These are phyloP conservation scores for Alternaria longipes DNA, from an alignment of 2,329 filamentous ascomycete species.

Conservation along the genomic window DNA sequence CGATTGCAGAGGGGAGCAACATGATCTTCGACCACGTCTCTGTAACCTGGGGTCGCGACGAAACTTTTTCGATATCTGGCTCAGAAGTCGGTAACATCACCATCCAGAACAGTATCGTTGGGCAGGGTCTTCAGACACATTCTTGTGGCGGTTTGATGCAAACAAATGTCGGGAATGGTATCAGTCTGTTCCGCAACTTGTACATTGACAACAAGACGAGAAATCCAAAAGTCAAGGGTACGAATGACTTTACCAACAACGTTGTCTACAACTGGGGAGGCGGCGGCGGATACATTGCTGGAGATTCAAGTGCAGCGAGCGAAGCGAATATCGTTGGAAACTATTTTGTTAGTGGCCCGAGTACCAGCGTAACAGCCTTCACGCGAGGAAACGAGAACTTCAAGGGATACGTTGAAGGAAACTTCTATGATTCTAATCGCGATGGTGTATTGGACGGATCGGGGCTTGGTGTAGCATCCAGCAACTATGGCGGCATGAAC, in stretches of 20 bases:
- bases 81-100: conserved; percentile 58
- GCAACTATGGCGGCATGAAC: conserved; percentile 60
- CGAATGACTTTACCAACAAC: conserved; percentile 63
- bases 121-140: conserved; percentile 63
- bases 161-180: conserved; percentile 56
- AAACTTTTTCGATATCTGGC: conserved; percentile 64
- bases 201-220: conserved; percentile 68
- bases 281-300: conserved; percentile 65
- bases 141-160: conserved; percentile 63
- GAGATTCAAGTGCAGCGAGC: conserved; percentile 59
- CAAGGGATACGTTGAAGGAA: conserved; percentile 62
- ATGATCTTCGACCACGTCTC: conserved; percentile 67
- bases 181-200: conserved; percentile 63
- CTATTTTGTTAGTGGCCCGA: conserved; percentile 66
- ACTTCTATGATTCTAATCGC: conserved; percentile 62
- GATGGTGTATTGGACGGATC: conserved; percentile 62
- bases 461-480: conserved; percentile 53
- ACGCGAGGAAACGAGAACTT: conserved; percentile 65
- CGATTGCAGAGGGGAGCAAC: conserved; percentile 62
- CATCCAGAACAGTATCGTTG: conserved; percentile 64
- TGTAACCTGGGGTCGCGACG: conserved; percentile 65
- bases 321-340: conserved; percentile 65
- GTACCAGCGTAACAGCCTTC: conserved; percentile 61
- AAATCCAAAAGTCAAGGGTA: conserved; percentile 66
- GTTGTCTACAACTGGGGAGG: conserved; percentile 66